Percentiles rank a stretch among this genome's conserved stretches.
These are phyloP conservation scores for Cladorrhinum sp. DNA, from an alignment of 2,329 filamentous ascomycete species.

Conservation along the genomic window DNA sequence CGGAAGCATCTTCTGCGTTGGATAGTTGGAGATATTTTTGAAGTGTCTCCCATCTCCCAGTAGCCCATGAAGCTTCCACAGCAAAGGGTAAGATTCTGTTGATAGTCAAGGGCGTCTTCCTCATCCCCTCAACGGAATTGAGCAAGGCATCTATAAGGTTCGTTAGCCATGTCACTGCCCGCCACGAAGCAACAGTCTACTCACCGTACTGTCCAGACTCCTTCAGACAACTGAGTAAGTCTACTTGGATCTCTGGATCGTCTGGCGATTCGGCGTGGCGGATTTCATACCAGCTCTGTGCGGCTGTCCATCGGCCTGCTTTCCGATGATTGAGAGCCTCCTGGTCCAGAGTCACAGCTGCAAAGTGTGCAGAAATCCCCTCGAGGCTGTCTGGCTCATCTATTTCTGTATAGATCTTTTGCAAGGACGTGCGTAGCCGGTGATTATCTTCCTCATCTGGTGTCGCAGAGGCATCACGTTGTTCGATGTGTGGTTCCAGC, in stretches of 20 bases:
- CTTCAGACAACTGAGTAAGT: slow-evolving; percentile 82
- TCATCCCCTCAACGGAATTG: slow-evolving; percentile 80
- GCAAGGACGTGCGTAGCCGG: slow-evolving; percentile 70
- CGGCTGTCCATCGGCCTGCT: slow-evolving; percentile 87
- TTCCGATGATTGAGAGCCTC: slow-evolving; percentile 91
- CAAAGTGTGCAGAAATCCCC: slow-evolving; percentile 84
- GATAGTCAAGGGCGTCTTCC: slow-evolving; percentile 48
- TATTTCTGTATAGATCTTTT: slow-evolving; percentile 94
- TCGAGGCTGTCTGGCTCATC: slow-evolving; percentile 97
- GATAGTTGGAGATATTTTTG: slow-evolving; percentile 61
- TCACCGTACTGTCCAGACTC: slow-evolving; percentile 93
- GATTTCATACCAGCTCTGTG: slow-evolving; percentile 97
- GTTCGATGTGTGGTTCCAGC: slow-evolving; percentile 75
- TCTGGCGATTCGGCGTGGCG: slow-evolving; percentile 76
- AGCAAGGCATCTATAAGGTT: slow-evolving; percentile 67
- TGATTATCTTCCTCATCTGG: slow-evolving; percentile 50
- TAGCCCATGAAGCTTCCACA: slow-evolving; percentile 89
- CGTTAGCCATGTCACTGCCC: background rate
- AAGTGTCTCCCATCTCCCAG: slow-evolving; percentile 74
- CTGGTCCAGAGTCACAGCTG: slow-evolving; percentile 85
- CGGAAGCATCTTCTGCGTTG: slow-evolving; percentile 46
- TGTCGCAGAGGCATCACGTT: slow-evolving; percentile 39
- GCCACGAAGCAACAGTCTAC: slow-evolving; percentile 23
- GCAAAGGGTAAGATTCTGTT: slow-evolving; percentile 75
- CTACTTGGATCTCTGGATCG: slow-evolving; percentile 73